Percentiles rank a stretch among this genome's conserved stretches.
These are phyloP conservation scores for Fusarium algeriense DNA, from an alignment of 2,329 filamentous ascomycete genomes.

Conservation along the genomic window DNA sequence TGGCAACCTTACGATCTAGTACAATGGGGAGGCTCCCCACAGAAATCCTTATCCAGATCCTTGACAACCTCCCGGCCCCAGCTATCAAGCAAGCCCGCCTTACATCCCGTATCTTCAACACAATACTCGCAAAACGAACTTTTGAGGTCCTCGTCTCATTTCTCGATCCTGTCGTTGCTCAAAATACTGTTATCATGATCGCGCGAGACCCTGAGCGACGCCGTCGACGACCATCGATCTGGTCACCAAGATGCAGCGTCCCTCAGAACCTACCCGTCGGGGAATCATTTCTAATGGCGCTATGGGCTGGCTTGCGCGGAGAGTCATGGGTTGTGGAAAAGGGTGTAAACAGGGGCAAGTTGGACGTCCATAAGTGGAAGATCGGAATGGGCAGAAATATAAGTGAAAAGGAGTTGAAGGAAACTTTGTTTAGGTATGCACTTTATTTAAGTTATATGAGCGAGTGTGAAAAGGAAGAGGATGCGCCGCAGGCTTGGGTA, in stretches of 20 bases:
- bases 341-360: slow-evolving; percentile 5
- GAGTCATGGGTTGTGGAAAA: slow-evolving; percentile 39
- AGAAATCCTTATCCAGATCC: slow-evolving; percentile 50
- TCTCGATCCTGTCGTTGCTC: slow-evolving; percentile 45
- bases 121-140: slow-evolving; percentile 45
- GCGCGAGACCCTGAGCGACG: slow-evolving; percentile 43
- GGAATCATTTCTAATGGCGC: slow-evolving; percentile 50
- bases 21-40: slow-evolving; percentile 51
- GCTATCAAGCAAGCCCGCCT: slow-evolving; percentile 47
- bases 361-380: slow-evolving; percentile 36
- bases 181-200: slow-evolving; percentile 39
- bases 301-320: slow-evolving; percentile 48
- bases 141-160: slow-evolving; percentile 50
- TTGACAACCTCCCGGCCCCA: slow-evolving; percentile 43
- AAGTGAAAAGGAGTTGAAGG: slow-evolving; percentile 43
- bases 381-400: slow-evolving; percentile 39
- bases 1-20: not conserved
- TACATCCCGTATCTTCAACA: slow-evolving; percentile 51
- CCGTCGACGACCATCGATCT: slow-evolving; percentile 46
- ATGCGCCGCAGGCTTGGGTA: slow-evolving; percentile 51
- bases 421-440: slow-evolving; percentile 52
- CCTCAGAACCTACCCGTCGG: slow-evolving; percentile 48
- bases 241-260: slow-evolving; percentile 53
- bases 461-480: slow-evolving; percentile 39
- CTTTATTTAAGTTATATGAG: slow-evolving; percentile 53